Evolutionary conservation across 805 yeast genomes (phyloP).

Genomic region (Grigorovia jiainica): DNA sequence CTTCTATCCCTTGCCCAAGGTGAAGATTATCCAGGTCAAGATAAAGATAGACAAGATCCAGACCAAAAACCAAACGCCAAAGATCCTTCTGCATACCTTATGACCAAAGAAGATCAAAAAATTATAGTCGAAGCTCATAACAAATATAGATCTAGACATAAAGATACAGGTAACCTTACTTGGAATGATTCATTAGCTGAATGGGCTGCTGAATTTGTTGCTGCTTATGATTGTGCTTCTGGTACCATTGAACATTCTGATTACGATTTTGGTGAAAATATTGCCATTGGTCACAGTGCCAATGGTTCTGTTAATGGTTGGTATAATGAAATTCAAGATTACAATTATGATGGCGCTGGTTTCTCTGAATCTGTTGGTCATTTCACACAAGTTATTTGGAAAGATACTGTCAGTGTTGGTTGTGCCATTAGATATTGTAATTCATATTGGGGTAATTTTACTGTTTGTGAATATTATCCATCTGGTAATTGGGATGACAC

Average conservation of each 20-base stretch:
- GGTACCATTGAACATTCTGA: conserved; percentile 55
- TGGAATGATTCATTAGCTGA: conserved; percentile 41
- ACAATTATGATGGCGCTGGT: conserved; percentile 44
- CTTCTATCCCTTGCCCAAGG: not conserved
- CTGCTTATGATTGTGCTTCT: conserved; percentile 38
- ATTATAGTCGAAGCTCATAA: conserved; percentile 21
- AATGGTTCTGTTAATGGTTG: conserved; percentile 52
- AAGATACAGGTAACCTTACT: conserved; percentile 27
- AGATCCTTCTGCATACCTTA: not conserved
- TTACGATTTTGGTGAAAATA: conserved; percentile 59
- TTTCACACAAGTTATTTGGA: conserved; percentile 77
- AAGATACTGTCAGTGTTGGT: conserved; percentile 48
- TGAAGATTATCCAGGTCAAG: not conserved
- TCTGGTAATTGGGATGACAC: conserved; percentile 60
- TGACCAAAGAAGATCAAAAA: not conserved
- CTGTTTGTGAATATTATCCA: conserved; percentile 66
- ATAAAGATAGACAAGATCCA: conserved; percentile 1
- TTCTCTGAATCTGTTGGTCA: conserved; percentile 44
- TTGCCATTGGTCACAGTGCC: conserved; percentile 51
- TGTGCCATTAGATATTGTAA: conserved; percentile 61
- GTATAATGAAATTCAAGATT: conserved; percentile 55
- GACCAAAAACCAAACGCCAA: not conserved
- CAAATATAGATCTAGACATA: conserved; percentile 33
- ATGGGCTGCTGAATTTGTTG: conserved; percentile 45
- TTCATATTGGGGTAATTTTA: conserved; percentile 45